A percentile compares a stretch with the other conserved stretches of the same genome.
Conservation (phyloP, 2,329 filamentous ascomycete genomes). For the Plectosphaerella sp. region DNA sequence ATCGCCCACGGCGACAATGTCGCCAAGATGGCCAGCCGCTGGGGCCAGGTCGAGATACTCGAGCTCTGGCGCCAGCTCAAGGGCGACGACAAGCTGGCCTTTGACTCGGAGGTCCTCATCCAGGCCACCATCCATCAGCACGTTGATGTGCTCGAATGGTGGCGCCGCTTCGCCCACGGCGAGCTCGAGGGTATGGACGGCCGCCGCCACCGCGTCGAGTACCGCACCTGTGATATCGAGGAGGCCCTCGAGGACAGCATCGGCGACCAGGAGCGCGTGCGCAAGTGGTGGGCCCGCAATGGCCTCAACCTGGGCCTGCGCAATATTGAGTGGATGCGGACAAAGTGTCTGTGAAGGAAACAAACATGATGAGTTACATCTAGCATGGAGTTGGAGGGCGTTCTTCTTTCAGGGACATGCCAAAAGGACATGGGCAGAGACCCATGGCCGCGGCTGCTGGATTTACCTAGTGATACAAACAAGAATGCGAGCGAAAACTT, state of each 20-base stretch:
- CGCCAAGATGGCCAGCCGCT: slow-evolving; percentile 76
- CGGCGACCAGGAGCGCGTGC: slow-evolving; percentile 66
- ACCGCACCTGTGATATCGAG: slow-evolving; percentile 93
- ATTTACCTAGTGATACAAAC: too few relatives aligned
- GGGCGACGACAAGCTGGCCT: slow-evolving; percentile 62
- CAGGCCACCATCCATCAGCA: slow-evolving; percentile 85
- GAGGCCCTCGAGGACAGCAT: slow-evolving; percentile 89
- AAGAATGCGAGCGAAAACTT: too few relatives aligned
- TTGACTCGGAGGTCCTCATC: slow-evolving; percentile 78
- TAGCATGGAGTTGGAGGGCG: too few relatives aligned
- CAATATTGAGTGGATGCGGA: slow-evolving; percentile 87
- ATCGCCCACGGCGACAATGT: slow-evolving; percentile 78
- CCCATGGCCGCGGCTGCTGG: neutral
- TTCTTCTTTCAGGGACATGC: neutral
- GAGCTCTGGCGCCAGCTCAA: slow-evolving; percentile 75
- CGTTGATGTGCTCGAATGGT: slow-evolving; percentile 85
- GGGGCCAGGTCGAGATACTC: slow-evolving; percentile 79
- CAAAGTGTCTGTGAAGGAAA: slow-evolving; percentile 56
- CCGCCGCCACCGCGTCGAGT: slow-evolving; percentile 69
- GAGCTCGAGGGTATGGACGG: slow-evolving; percentile 50
- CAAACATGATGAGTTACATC: neutral
- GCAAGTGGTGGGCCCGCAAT: slow-evolving; percentile 84
- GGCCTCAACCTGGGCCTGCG: slow-evolving; percentile 76
- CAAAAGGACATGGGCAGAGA: slow-evolving; percentile 3
- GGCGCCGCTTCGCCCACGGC: slow-evolving; percentile 65